These are phyloP conservation scores for Trametes cinnabarina DNA, from an alignment of 768 basidiomycete species.

Conservation along the genomic window DNA sequence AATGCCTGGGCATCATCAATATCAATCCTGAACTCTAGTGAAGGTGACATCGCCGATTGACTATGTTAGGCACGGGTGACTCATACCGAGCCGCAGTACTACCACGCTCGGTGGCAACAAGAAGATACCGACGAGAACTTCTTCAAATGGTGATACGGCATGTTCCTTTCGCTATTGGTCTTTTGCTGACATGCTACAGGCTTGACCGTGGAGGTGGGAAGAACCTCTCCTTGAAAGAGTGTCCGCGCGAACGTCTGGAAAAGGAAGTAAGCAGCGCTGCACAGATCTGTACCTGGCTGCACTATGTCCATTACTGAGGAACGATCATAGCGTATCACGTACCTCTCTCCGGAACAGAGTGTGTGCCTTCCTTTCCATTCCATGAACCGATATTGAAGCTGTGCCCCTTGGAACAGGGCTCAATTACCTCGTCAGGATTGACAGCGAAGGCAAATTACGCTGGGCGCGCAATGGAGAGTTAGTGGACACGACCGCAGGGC, in stretches of 20 bases:
- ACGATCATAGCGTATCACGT: slow-evolving; percentile 42
- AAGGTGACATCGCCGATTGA: slow-evolving; percentile 31
- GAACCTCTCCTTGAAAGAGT: slow-evolving; percentile 52
- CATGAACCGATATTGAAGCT: background rate
- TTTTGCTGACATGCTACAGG: slow-evolving; percentile 36
- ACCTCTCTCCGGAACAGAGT: slow-evolving; percentile 47
- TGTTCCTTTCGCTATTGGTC: background rate
- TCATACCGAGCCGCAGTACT: slow-evolving; percentile 40
- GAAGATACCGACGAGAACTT: slow-evolving; percentile 65
- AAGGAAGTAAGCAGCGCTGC: slow-evolving; percentile 41
- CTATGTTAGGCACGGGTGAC: background rate
- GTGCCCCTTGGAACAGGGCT: slow-evolving; percentile 39
- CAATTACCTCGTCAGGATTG: slow-evolving; percentile 63
- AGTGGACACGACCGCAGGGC: slow-evolving; percentile 58
- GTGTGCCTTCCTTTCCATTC: slow-evolving; percentile 12
- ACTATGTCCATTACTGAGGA: slow-evolving; percentile 3
- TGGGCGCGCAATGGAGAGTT: slow-evolving; percentile 59
- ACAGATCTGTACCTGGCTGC: background rate
- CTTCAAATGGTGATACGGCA: slow-evolving; percentile 49
- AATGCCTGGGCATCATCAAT: background rate
- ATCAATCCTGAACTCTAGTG: slow-evolving; percentile 40
- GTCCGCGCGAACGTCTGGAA: slow-evolving; percentile 58
- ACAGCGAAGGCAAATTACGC: slow-evolving; percentile 48
- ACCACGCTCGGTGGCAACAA: slow-evolving; percentile 57
- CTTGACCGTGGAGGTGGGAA: slow-evolving; percentile 62